Evolutionary conservation across 2,329 filamentous ascomycete genomes (phyloP).

Genomic region (Cladosporium cucumerinum): DNA sequence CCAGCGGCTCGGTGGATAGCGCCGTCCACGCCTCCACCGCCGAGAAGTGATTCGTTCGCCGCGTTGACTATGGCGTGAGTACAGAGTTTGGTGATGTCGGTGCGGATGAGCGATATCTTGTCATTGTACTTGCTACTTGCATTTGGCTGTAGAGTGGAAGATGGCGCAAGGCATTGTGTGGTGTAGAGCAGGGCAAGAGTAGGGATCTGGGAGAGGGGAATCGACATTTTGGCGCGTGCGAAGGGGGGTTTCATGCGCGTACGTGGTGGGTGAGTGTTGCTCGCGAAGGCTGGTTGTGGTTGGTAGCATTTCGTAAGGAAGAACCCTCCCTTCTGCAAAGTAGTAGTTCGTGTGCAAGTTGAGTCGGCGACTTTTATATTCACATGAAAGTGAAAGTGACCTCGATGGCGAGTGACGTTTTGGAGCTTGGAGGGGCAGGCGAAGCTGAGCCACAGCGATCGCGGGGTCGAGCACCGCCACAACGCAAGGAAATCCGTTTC

Average conservation of each 20-base stretch:
- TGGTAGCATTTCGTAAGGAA: not conserved
- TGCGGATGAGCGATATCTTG: slow-evolving; percentile 65
- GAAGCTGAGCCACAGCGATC: not conserved
- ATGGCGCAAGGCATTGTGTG: slow-evolving; percentile 45
- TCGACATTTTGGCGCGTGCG: not conserved
- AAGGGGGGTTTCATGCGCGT: not conserved
- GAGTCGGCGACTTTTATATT: not conserved
- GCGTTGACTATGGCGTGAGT: slow-evolving; percentile 91
- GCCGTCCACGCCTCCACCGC: slow-evolving; percentile 78
- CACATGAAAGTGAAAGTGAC: not conserved
- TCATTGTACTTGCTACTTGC: slow-evolving; percentile 59
- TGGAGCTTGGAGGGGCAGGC: not conserved
- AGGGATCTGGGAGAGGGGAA: slow-evolving; percentile 54
- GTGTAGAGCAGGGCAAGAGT: slow-evolving; percentile 65
- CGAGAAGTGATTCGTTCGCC: slow-evolving; percentile 73
- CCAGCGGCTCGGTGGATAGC: slow-evolving; percentile 84
- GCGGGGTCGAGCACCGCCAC: slow-evolving; percentile 6
- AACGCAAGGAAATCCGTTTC: slow-evolving; percentile 6
- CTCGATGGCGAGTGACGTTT: not conserved
- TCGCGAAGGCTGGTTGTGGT: not conserved
- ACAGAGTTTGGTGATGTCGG: slow-evolving; percentile 76
- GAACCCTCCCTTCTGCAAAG: not conserved
- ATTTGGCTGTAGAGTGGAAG: slow-evolving; percentile 30
- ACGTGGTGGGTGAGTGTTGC: not conserved
- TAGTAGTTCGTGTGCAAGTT: not conserved